Conservation (phyloP, 148 eudicot species). For the Vaccinium vitisidaea region DNA sequence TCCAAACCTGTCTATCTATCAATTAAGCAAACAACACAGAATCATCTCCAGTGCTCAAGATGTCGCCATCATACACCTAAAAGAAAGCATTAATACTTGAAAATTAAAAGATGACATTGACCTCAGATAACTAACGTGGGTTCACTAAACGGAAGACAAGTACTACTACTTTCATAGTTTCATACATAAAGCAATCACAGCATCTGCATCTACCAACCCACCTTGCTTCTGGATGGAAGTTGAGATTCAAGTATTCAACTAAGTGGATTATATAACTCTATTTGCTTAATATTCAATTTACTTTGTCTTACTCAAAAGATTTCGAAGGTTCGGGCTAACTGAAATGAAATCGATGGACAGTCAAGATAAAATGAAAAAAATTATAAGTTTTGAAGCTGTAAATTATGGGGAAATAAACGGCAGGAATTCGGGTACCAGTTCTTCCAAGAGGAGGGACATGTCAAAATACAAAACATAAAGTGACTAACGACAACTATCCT, state of each 20-base stretch:
- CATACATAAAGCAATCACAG: not conserved
- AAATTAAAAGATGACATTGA: not conserved
- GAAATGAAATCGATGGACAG: not conserved
- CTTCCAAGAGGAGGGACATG: not conserved
- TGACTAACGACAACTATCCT: not conserved
- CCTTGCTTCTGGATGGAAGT: not conserved
- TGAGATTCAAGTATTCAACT: not conserved
- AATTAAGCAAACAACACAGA: constrained; percentile 21
- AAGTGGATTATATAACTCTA: not conserved
- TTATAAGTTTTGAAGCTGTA: not conserved
- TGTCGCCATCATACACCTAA: not conserved
- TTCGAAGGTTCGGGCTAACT: too few species aligned
- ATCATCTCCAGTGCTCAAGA: not conserved
- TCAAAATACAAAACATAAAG: not conserved
- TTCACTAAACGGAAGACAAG: not conserved
- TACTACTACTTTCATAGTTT: constrained; percentile 5
- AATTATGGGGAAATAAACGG: not conserved
- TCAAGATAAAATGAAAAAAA: not conserved
- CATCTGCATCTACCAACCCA: not conserved
- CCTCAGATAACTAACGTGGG: not conserved
- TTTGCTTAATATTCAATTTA: not conserved
- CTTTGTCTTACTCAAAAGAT: not conserved
- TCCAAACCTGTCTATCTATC: constrained; percentile 93
- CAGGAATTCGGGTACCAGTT: too few species aligned
- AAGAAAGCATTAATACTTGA: constrained; percentile 1